phyloP scores from a whole-genome alignment of 2,329 filamentous ascomycete genomes.

The Aspergillus brunneoviolaceus region DNA sequence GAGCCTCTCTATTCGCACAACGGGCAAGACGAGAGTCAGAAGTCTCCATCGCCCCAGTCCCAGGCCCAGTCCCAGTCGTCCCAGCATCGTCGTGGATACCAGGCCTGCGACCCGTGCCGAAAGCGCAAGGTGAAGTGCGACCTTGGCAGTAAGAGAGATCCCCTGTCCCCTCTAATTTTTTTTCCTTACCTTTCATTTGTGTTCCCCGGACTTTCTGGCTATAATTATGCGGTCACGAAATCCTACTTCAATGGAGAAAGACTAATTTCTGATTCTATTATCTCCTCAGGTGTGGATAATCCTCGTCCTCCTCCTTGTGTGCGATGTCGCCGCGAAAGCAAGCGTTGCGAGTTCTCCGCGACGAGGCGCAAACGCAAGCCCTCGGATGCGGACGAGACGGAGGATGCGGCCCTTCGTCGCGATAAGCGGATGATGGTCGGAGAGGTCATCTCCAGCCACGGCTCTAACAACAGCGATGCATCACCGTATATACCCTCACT shows the following conservation, averaged over 20 bases:
- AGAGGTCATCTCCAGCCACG: conserved; percentile 39
- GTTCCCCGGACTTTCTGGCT: background rate
- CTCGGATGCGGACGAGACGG: conserved; percentile 47
- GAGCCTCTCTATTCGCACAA: conserved; percentile 20
- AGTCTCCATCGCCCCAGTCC: conserved; percentile 19
- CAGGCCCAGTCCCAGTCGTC: conserved; percentile 9
- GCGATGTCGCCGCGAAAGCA: conserved; percentile 89
- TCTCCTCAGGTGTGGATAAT: conserved; percentile 68
- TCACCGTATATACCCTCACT: conserved; percentile 28
- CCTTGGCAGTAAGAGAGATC: conserved; percentile 42
- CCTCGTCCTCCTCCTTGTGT: conserved; percentile 92
- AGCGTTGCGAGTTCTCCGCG: conserved; percentile 95
- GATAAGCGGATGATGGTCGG: conserved; percentile 54
- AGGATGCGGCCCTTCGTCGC: conserved; percentile 42
- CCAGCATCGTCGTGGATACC: conserved; percentile 49
- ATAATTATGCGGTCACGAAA: too few species aligned
- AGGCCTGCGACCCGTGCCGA: conserved; percentile 51
- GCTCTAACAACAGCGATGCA: conserved; percentile 22
- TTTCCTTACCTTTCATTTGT: conserved; percentile 6
- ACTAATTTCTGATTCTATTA: conserved; percentile 13
- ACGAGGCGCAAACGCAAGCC: conserved; percentile 89
- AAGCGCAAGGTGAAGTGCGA: conserved; percentile 53
- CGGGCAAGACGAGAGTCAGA: conserved; percentile 28
- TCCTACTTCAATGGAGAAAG: too few species aligned
- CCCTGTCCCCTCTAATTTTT: conserved; percentile 7